Conservation (phyloP, 345 rosid genomes). For the Alliaria petiolata region DNA sequence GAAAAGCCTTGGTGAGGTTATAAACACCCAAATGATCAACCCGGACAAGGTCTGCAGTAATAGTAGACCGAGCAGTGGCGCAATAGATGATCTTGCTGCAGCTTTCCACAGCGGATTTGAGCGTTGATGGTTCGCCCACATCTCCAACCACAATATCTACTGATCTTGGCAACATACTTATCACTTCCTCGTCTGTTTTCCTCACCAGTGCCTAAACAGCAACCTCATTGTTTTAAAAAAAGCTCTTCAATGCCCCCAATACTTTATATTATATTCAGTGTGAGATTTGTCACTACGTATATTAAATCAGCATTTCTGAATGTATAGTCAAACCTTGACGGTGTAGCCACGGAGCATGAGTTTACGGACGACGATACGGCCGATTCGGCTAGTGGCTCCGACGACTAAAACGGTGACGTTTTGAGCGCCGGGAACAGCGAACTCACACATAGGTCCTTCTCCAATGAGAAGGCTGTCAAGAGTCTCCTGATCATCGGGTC, state of each 20-base stretch:
- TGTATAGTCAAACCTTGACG: conserved; percentile 55
- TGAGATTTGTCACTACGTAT: background rate
- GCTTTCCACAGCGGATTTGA: conserved; percentile 67
- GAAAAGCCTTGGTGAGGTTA: conserved; percentile 85
- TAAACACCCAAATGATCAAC: conserved; percentile 93
- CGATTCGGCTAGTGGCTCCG: conserved; percentile 90
- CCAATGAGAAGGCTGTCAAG: conserved; percentile 63
- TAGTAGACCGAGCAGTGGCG: conserved; percentile 90
- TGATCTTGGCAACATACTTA: conserved; percentile 83
- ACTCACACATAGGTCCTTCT: conserved; percentile 97
- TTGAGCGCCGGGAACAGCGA: conserved; percentile 91
- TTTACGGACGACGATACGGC: conserved; percentile 88
- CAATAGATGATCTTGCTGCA: conserved; percentile 90
- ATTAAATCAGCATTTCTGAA: background rate
- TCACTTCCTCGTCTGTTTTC: conserved; percentile 58
- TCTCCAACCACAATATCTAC: conserved; percentile 82
- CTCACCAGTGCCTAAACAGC: conserved; percentile 66
- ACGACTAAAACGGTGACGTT: conserved; percentile 86
- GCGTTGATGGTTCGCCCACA: conserved; percentile 77
- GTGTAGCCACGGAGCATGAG: conserved; percentile 94
- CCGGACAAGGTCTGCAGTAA: conserved; percentile 80
- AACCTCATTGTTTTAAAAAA: background rate
- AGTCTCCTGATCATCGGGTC: conserved; percentile 59
- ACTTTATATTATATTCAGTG: background rate
- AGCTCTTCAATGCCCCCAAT: too few relatives aligned